phyloP scores from a whole-genome alignment of 305 asterid genomes.

The Fraxinus velutina region DNA sequence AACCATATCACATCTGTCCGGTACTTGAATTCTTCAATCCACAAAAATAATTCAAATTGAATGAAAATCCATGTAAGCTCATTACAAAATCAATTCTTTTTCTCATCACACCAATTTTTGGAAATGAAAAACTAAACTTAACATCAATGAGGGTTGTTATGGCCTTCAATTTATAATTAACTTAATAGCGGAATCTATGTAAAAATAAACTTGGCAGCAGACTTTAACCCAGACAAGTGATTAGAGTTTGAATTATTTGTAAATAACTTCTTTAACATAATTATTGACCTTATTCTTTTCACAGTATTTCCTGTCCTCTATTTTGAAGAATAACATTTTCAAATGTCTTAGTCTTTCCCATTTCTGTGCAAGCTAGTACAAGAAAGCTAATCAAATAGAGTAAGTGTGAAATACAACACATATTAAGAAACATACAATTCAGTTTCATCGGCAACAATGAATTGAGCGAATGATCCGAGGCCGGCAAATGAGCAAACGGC shows the following conservation, averaged over 20 bases:
- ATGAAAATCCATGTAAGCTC: neutral
- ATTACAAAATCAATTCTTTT: neutral
- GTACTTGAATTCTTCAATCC: constrained; percentile 62
- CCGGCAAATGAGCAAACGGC: constrained; percentile 68
- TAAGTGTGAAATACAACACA: neutral
- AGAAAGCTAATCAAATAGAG: neutral
- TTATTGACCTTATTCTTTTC: neutral
- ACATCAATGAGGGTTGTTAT: neutral
- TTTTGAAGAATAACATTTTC: neutral
- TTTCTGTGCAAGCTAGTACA: neutral
- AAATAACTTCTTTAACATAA: neutral
- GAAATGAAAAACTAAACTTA: neutral
- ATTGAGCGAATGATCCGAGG: constrained; percentile 80
- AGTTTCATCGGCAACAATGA: constrained; percentile 69
- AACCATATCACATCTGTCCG: constrained; percentile 81
- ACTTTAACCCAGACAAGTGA: neutral
- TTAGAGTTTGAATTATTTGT: neutral
- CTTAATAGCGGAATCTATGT: neutral
- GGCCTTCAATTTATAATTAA: neutral
- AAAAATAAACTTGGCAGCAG: neutral
- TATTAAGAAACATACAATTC: constrained; percentile 46
- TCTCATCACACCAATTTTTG: neutral
- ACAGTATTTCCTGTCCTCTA: neutral
- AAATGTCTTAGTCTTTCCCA: neutral
- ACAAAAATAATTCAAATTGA: neutral